Base-by-base conservation (phyloP, 805 yeast species). In the Vanderwaltozyma tropicalis region DNA sequence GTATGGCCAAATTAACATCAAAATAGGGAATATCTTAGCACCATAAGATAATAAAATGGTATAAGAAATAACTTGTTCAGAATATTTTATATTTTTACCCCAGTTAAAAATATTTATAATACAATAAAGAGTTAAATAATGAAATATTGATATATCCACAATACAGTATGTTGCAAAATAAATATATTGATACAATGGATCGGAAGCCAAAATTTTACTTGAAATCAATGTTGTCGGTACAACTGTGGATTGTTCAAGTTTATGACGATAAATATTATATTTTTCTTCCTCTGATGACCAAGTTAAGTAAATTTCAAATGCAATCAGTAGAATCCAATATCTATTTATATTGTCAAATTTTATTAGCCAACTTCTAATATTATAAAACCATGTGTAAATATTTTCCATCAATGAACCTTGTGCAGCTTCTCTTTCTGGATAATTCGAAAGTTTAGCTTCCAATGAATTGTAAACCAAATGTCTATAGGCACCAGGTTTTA, bases 1-100 rank as follows among this genome's bases (percentile, higher is more conserved):
- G 52, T 92, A 92, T 0, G 95, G 92, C 99, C 99, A 92, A 26
- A 92, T 89, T 24, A 92, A 66, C 88, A 89, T 89, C 25, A 92
- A 67, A 15, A 92, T 80, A 0, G 98, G 98, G 44, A 89, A 79
- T 17, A 89, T 66, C 52, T 82, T 85, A 28, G 89, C 79, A 1
- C 84, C 76, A 31, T 85, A 77, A 0, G 96, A 78, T 5, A 87
- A 69, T 32, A 88, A 54, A 1, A 87, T 68, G 0, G 95, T 80
- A 9, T 78, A 69, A 1, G 86, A 69, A 14, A 88, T 57, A 54
- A 35, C 58, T 46, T 30, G 40, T 26, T 34, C 49, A 13, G 38
- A 22, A 17, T 44, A 43, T 35, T 41, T 42, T 13, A 51, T 37
- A 28, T 48, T 40, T 2, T 48, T 47, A 1, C 51, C 49, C 68